These are phyloP conservation scores for Botrytis tulipae DNA, from an alignment of 2,329 filamentous ascomycete species.

Conservation along the genomic window DNA sequence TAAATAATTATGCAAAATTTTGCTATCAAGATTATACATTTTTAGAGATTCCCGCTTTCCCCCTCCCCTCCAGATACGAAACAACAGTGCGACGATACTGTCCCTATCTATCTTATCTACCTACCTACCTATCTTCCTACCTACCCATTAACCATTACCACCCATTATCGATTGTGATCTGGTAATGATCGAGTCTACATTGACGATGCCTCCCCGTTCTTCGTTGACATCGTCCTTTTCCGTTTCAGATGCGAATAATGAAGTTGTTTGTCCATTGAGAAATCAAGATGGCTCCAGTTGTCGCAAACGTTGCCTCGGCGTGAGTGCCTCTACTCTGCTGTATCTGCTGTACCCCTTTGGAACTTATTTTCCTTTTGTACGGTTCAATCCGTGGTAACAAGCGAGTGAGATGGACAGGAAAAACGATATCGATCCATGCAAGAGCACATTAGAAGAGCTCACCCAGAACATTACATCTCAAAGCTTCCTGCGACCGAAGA, in stretches of 20 bases:
- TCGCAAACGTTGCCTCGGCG: constrained; percentile 95
- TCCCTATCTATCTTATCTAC: constrained; percentile 1
- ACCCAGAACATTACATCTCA: constrained; percentile 95
- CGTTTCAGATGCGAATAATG: constrained; percentile 87
- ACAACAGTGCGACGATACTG: constrained; percentile 8
- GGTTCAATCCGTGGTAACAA: constrained; percentile 39
- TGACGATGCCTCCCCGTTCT: constrained; percentile 79
- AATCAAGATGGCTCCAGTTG: constrained; percentile 97
- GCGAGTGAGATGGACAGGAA: constrained; percentile 57
- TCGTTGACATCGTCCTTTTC: constrained; percentile 88
- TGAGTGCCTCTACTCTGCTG: constrained; percentile 58
- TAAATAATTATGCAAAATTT: constrained; percentile 2
- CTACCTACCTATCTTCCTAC: neutral
- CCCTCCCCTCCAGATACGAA: neutral
- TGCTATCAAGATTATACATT: neutral
- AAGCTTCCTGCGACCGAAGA: constrained; percentile 98
- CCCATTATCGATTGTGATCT: neutral
- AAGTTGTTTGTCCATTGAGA: constrained; percentile 92
- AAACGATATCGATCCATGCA: constrained; percentile 98
- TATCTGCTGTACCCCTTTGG: constrained; percentile 33
- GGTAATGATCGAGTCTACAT: constrained; percentile 56
- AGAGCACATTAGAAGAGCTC: constrained; percentile 95
- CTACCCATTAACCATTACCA: neutral
- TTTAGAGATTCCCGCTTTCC: constrained; percentile 11
- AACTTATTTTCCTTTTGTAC: constrained; percentile 34